phyloP scores from a whole-genome alignment of 345 rosid genomes.

The Eucalyptus decipiens region DNA sequence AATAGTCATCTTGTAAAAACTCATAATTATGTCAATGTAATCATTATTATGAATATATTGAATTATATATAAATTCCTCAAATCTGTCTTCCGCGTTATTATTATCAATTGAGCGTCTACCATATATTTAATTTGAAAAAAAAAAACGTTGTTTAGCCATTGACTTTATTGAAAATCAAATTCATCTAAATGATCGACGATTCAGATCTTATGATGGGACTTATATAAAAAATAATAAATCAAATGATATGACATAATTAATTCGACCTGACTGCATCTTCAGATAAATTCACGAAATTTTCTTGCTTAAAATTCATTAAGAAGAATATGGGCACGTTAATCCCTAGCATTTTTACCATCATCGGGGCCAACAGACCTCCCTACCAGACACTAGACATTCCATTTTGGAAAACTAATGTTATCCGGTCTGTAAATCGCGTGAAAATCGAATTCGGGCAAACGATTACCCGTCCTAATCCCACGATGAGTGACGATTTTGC shows the following conservation, averaged over 20 bases:
- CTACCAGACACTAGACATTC: not conserved
- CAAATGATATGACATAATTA: too few species aligned
- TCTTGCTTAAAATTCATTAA: too few species aligned
- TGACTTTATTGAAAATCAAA: too few species aligned
- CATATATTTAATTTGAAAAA: too few species aligned
- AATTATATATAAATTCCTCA: too few species aligned
- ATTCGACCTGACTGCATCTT: rapidly evolving
- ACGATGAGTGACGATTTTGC: not conserved
- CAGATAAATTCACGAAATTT: not conserved
- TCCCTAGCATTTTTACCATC: not conserved
- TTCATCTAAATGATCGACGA: too few species aligned
- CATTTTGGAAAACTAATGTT: not conserved
- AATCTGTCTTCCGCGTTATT: rapidly evolving
- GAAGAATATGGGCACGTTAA: not conserved
- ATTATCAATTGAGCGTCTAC: rapidly evolving
- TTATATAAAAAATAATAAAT: too few species aligned
- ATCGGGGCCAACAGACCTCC: not conserved
- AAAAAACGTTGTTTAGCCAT: too few species aligned
- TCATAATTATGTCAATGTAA: too few species aligned
- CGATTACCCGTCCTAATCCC: not conserved
- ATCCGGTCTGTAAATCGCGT: not conserved
- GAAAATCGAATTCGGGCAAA: not conserved
- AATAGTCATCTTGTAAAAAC: too few species aligned
- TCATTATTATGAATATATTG: too few species aligned
- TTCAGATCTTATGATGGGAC: too few species aligned